These are phyloP conservation scores for Capsicum chinense DNA, from an alignment of 257 asterid genomes.

Conservation along the genomic window DNA sequence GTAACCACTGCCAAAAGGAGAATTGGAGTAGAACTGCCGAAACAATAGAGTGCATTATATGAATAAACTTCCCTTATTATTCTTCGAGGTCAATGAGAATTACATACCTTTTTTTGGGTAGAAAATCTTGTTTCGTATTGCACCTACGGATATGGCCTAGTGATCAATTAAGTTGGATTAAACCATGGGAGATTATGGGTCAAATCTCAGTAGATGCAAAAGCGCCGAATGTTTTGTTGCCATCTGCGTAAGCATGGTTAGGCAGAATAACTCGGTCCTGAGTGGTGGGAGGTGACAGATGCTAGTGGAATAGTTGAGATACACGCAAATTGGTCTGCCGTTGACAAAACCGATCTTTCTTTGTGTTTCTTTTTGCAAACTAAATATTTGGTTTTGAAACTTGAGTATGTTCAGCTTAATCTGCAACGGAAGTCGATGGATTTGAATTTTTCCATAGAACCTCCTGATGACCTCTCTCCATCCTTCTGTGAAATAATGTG, in stretches of 20 bases:
- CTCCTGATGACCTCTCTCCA: not conserved
- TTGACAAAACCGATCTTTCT: not conserved
- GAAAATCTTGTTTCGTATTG: not conserved
- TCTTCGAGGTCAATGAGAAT: not conserved
- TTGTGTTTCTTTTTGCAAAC: not conserved
- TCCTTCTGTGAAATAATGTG: not conserved
- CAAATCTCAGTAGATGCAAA: not conserved
- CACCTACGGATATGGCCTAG: not conserved
- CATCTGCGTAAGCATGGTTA: not conserved
- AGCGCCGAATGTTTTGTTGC: not conserved
- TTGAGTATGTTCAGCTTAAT: slow-evolving; percentile 5
- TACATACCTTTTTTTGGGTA: not conserved
- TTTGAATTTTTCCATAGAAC: not conserved
- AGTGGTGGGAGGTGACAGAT: not conserved
- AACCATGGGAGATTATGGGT: not conserved
- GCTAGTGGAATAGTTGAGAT: not conserved
- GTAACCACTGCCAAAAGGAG: not conserved
- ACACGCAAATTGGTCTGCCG: not conserved
- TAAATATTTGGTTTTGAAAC: not conserved
- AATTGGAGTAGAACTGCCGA: not conserved
- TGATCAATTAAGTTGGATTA: not conserved
- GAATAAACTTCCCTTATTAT: not conserved
- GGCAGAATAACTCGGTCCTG: not conserved
- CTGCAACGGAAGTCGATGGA: not conserved
- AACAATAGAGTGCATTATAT: not conserved